These are phyloP conservation scores for Russula emetica DNA, from an alignment of 768 basidiomycete genomes.

Conservation along the genomic window DNA sequence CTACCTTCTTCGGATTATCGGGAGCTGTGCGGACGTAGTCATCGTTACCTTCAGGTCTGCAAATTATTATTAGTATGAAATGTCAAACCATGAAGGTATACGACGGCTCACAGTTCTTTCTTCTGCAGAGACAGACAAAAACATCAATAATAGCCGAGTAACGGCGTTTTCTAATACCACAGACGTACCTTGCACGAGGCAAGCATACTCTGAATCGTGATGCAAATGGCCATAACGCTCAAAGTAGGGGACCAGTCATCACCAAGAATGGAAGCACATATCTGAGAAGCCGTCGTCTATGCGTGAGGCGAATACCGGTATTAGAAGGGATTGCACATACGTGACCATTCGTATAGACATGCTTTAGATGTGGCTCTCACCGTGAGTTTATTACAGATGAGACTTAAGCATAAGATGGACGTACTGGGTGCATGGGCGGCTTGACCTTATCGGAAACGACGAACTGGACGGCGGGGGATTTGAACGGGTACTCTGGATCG, in stretches of 20 bases:
- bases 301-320: constrained; percentile 17
- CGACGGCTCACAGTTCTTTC: constrained; percentile 57
- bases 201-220: constrained; percentile 89
- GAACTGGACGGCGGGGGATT: constrained; percentile 84
- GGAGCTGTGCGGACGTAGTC: constrained; percentile 75
- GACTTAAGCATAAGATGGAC: constrained; percentile 31
- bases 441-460: constrained; percentile 58
- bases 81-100: background rate
- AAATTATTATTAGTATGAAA: constrained; percentile 8
- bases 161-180: constrained; percentile 2
- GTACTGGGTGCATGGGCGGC: constrained; percentile 76
- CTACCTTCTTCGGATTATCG: constrained; percentile 81
- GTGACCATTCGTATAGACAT: constrained; percentile 86
- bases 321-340: constrained; percentile 39
- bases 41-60: constrained; percentile 79
- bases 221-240: constrained; percentile 74
- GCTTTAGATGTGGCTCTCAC: constrained; percentile 41
- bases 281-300: constrained; percentile 41
- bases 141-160: background rate
- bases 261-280: constrained; percentile 86
- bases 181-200: constrained; percentile 77
- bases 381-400: constrained; percentile 4
- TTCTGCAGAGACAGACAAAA: constrained; percentile 34
- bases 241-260: constrained; percentile 89
- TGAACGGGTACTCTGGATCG: constrained; percentile 78